Conservation (phyloP, 768 basidiomycete genomes). For the Strobilomyces dryophilus region DNA sequence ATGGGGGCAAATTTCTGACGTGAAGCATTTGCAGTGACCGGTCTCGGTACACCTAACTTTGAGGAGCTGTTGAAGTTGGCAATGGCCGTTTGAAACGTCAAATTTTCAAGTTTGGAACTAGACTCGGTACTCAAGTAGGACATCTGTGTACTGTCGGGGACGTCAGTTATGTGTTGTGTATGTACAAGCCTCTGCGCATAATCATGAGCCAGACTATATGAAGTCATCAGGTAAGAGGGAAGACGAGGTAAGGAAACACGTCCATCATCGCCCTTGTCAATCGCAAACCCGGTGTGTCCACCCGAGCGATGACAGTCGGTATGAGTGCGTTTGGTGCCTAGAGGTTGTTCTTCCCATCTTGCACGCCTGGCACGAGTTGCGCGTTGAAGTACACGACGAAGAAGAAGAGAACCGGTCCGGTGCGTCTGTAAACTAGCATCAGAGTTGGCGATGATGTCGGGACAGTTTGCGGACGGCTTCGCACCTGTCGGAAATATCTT, state of each 20-base stretch:
- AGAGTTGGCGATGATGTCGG: conserved; percentile 50
- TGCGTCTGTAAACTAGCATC: conserved; percentile 41
- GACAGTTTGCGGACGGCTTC: conserved; percentile 55
- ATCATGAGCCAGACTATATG: conserved; percentile 75
- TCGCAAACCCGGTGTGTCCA: conserved; percentile 56
- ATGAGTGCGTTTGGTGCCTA: conserved; percentile 68
- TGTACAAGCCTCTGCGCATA: conserved; percentile 75
- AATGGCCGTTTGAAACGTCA: too few relatives aligned
- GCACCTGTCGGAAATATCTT: conserved; percentile 66
- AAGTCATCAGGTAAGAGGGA: conserved; percentile 2
- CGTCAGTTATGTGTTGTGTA: too few relatives aligned
- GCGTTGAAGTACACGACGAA: conserved; percentile 76
- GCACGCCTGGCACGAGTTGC: conserved; percentile 41
- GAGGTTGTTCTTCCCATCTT: conserved; percentile 51
- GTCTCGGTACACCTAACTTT: not conserved
- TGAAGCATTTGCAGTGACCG: not conserved
- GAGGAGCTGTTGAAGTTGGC: not conserved
- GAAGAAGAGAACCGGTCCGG: conserved; percentile 70
- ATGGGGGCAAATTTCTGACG: too few relatives aligned
- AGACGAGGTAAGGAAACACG: conserved; percentile 29
- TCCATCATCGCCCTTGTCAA: too few relatives aligned
- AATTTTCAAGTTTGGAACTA: too few relatives aligned
- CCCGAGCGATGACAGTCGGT: conserved; percentile 67
- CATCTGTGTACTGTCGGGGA: too few relatives aligned
- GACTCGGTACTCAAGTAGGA: too few relatives aligned